Evolutionary conservation across 2,329 filamentous ascomycete genomes (phyloP).

Genomic region (Thielaviopsis musarum): DNA sequence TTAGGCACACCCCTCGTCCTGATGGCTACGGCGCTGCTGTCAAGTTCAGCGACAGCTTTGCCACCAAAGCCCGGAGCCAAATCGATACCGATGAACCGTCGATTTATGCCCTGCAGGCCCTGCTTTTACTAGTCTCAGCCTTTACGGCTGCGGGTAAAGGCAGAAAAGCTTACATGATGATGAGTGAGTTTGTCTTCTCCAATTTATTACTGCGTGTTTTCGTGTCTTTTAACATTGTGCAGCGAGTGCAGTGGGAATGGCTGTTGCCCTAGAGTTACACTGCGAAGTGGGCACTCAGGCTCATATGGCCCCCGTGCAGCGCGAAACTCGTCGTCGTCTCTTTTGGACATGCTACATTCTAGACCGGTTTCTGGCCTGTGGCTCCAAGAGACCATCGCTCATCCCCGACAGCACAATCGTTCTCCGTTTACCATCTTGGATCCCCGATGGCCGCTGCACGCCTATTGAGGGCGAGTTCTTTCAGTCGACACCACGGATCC

Average conservation of each 20-base stretch:
- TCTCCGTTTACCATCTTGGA: slow-evolving; percentile 60
- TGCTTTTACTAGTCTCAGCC: slow-evolving; percentile 58
- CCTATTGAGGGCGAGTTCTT: slow-evolving; percentile 67
- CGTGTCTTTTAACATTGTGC: slow-evolving; percentile 19
- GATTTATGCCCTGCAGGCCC: slow-evolving; percentile 58
- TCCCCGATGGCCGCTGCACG: slow-evolving; percentile 40
- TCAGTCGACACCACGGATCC: slow-evolving; percentile 47
- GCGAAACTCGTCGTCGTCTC: slow-evolving; percentile 60
- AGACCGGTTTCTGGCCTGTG: slow-evolving; percentile 67
- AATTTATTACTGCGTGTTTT: background rate
- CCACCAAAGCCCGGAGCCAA: slow-evolving; percentile 47
- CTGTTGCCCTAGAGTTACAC: slow-evolving; percentile 64
- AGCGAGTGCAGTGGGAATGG: slow-evolving; percentile 70
- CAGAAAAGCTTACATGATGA: slow-evolving; percentile 74
- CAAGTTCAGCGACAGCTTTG: slow-evolving; percentile 55
- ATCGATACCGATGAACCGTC: slow-evolving; percentile 69
- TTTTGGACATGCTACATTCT: slow-evolving; percentile 85
- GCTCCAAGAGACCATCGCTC: slow-evolving; percentile 66
- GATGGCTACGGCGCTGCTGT: slow-evolving; percentile 51
- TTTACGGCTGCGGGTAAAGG: slow-evolving; percentile 64
- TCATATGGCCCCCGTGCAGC: slow-evolving; percentile 28
- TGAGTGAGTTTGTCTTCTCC: slow-evolving; percentile 38
- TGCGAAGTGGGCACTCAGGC: slow-evolving; percentile 50
- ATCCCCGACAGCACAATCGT: slow-evolving; percentile 62
- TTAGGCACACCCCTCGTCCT: slow-evolving; percentile 53